phyloP scores from a whole-genome alignment of 768 basidiomycete genomes.

The Pleurotus salmoneostramineus region DNA sequence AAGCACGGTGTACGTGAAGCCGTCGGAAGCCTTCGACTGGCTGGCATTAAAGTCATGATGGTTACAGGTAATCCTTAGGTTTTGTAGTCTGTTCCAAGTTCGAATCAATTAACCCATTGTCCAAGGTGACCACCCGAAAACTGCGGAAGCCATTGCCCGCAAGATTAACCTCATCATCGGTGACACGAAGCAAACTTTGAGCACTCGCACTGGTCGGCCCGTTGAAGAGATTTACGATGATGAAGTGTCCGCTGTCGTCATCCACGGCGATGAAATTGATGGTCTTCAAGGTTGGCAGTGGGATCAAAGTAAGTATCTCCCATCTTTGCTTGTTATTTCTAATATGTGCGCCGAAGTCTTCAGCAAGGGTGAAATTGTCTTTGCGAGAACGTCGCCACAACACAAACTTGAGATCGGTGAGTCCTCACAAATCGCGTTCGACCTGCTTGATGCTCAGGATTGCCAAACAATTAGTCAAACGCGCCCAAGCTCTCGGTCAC shows the following conservation, averaged over 20 bases:
- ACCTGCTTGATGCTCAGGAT: neutral
- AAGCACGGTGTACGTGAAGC: conserved; percentile 72
- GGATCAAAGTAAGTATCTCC: conserved; percentile 54
- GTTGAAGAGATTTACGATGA: conserved; percentile 64
- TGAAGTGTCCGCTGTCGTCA: conserved; percentile 60
- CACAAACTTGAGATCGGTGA: conserved; percentile 71
- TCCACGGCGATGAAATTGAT: conserved; percentile 70
- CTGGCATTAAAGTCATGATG: conserved; percentile 78
- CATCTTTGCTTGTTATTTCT: neutral
- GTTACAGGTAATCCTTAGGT: conserved; percentile 44
- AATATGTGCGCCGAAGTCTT: conserved; percentile 41
- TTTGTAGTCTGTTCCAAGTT: neutral
- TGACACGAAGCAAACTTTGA: conserved; percentile 59
- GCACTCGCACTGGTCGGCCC: conserved; percentile 49
- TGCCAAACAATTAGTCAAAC: conserved; percentile 46
- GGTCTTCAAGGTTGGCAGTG: conserved; percentile 67
- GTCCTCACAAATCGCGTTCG: conserved; percentile 8
- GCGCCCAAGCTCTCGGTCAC: conserved; percentile 65
- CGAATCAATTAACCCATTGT: neutral
- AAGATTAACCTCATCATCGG: conserved; percentile 70
- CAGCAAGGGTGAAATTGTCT: conserved; percentile 65
- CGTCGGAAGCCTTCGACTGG: conserved; percentile 64
- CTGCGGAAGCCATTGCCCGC: conserved; percentile 69
- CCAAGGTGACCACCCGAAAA: conserved; percentile 66
- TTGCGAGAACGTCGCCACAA: conserved; percentile 68